Evolutionary conservation across 106 monocot species (phyloP).

Genomic region (Dactylorhiza incarnata): DNA sequence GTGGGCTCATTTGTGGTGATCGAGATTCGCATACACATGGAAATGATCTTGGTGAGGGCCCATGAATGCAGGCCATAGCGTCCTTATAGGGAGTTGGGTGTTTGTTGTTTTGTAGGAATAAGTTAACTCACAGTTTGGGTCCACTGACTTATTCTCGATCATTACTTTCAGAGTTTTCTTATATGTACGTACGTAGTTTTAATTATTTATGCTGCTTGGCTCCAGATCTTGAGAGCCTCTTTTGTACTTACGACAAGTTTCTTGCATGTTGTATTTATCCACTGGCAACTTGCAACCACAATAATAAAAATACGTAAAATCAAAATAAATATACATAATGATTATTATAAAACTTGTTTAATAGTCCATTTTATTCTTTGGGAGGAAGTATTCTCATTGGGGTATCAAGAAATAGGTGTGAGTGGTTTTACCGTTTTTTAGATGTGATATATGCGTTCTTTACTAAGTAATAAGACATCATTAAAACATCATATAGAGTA

Average conservation of each 20-base stretch:
- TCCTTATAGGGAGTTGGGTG: not conserved
- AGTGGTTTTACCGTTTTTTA: too few species aligned
- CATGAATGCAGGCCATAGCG: constrained; percentile 11
- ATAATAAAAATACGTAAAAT: not conserved
- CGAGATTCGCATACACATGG: constrained; percentile 11
- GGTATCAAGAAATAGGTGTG: too few species aligned
- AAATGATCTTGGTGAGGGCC: not conserved
- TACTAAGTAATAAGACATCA: too few species aligned
- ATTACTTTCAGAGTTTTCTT: not conserved
- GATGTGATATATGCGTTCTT: too few species aligned
- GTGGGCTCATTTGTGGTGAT: not conserved
- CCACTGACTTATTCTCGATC: not conserved
- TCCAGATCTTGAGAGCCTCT: not conserved
- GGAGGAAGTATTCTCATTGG: too few species aligned
- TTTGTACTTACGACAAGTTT: not conserved
- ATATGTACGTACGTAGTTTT: not conserved
- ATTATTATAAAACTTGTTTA: too few species aligned
- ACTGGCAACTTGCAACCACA: not conserved
- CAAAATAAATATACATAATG: too few species aligned
- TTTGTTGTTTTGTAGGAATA: not conserved
- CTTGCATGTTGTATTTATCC: not conserved
- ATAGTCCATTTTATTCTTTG: too few species aligned
- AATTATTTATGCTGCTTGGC: not conserved
- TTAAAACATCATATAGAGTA: too few species aligned
- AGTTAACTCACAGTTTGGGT: not conserved